These are phyloP conservation scores for Pleurozium schreberi DNA, from an alignment of 225 moss, liverwort and hornwort genomes.

Conservation along the genomic window DNA sequence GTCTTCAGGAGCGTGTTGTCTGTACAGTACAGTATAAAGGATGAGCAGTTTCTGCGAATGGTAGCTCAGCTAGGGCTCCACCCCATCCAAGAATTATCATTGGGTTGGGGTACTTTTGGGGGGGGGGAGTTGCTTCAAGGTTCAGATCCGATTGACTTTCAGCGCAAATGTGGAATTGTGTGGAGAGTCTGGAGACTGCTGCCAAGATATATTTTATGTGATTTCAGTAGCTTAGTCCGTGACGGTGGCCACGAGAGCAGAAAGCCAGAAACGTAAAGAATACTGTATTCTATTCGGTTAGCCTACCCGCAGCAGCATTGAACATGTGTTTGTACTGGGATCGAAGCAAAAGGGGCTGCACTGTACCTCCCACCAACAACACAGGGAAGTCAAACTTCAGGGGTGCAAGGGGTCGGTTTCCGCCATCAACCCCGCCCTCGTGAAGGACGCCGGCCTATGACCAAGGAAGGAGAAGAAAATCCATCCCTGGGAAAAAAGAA, in stretches of 20 bases:
- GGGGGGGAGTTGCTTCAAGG: not conserved
- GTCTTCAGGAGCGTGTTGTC: not conserved
- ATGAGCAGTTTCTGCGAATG: not conserved
- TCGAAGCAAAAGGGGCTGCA: not conserved
- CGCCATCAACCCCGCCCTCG: not conserved
- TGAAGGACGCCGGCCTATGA: no score
- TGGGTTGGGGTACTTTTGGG: not conserved
- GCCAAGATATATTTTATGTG: not conserved
- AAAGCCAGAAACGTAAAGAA: not conserved
- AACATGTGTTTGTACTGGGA: not conserved
- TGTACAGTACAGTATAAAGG: no score
- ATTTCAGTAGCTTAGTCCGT: not conserved
- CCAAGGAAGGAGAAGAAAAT: no score
- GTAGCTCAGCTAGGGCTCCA: not conserved
- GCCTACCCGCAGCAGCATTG: not conserved
- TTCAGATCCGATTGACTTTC: not conserved
- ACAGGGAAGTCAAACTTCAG: not conserved
- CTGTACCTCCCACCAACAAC: not conserved
- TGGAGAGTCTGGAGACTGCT: not conserved
- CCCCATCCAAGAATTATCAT: not conserved
- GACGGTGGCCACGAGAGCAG: not conserved
- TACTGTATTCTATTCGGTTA: not conserved
- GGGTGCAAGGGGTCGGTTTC: not conserved
- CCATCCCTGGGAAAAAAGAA: no score
- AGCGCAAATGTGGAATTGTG: not conserved